A percentile compares a stretch with the other conserved stretches of the same genome.
Evolutionary conservation across 257 asterid genomes (phyloP).

Genomic region (Voacanga thouarsii): DNA sequence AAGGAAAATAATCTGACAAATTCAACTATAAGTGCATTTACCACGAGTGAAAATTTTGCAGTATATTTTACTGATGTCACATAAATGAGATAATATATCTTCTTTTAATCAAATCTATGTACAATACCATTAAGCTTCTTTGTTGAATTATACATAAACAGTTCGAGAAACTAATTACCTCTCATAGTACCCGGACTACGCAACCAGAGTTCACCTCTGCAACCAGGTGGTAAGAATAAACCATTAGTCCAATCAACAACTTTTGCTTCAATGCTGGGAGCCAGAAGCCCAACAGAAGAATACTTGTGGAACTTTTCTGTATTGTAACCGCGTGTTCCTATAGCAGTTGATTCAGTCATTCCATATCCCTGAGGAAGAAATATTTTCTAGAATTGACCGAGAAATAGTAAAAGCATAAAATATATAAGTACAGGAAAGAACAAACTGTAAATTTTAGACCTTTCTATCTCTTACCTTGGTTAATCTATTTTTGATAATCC

Average conservation of each 20-base stretch:
- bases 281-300: conserved; percentile 64
- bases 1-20: not conserved
- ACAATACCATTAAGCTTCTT: not conserved
- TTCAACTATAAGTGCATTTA: not conserved
- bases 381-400: not conserved
- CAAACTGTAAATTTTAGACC: not conserved
- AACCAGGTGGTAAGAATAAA: conserved; percentile 58
- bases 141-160: not conserved
- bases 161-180: conserved; percentile 38
- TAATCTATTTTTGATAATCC: not conserved
- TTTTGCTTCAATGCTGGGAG: conserved; percentile 67
- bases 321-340: conserved; percentile 46
- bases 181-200: conserved; percentile 69
- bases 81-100: not conserved
- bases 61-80: not conserved
- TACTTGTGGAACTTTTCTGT: conserved; percentile 33
- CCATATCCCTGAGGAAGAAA: conserved; percentile 70
- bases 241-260: conserved; percentile 68
- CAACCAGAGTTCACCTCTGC: conserved; percentile 85
- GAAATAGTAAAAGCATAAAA: not conserved
- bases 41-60: not conserved
- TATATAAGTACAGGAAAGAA: not conserved
- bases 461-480: not conserved
- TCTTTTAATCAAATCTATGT: not conserved
- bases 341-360: conserved; percentile 76